These are phyloP conservation scores for Hanseniaspora meyeri DNA, from an alignment of 805 yeast species.

Conservation along the genomic window DNA sequence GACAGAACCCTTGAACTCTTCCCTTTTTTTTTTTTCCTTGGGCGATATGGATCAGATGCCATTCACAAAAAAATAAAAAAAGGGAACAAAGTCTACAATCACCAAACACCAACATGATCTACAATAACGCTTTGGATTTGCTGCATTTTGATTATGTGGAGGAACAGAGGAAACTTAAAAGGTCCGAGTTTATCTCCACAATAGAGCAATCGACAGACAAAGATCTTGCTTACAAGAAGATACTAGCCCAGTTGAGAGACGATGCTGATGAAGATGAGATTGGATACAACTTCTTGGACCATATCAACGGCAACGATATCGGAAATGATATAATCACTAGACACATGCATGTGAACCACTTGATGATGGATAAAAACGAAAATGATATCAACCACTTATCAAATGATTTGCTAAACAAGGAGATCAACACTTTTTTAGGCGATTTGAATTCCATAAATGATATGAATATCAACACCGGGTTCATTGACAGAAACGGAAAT, in stretches of 20 bases:
- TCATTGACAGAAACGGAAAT: not conserved
- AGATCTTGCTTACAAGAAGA: not conserved
- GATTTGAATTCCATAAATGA: conserved; percentile 1
- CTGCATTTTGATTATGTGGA: not conserved
- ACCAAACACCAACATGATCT: not conserved
- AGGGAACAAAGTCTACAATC: not conserved
- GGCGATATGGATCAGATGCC: too few relatives aligned
- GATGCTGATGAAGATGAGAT: not conserved
- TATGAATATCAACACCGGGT: not conserved
- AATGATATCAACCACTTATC: conserved; percentile 7
- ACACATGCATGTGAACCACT: conserved; percentile 10
- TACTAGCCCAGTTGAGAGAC: not conserved
- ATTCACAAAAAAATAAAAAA: not conserved
- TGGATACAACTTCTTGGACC: not conserved
- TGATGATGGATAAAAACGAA: conserved; percentile 12
- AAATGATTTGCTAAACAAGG: conserved; percentile 6
- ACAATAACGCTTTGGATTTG: not conserved
- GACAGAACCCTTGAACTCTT: too few relatives aligned
- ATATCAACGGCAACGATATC: not conserved
- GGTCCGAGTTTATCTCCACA: not conserved
- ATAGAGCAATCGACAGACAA: not conserved
- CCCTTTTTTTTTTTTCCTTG: too few relatives aligned
- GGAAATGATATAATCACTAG: conserved; percentile 3
- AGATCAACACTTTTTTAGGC: conserved; percentile 11
- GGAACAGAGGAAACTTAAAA: not conserved